Conservation (phyloP, 495 filamentous ascomycete species). For the Podospora sp. region DNA sequence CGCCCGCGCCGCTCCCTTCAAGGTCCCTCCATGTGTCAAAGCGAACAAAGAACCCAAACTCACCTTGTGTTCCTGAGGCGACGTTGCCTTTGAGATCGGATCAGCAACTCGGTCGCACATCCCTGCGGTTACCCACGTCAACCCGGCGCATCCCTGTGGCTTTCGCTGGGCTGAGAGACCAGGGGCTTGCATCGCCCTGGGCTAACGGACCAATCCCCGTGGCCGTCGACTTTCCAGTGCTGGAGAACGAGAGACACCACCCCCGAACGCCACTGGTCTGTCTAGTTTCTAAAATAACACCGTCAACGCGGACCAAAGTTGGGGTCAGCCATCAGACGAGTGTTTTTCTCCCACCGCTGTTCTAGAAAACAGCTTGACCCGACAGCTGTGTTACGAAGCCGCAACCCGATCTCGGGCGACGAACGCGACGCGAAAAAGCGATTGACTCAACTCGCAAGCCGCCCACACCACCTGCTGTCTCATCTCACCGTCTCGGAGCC, state of each 20-base stretch:
- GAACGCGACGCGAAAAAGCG: conserved; percentile 8
- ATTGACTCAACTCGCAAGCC: conserved; percentile 6
- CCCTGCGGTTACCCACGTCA: not conserved
- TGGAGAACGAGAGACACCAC: conserved; percentile 21
- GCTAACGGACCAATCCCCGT: conserved; percentile 24
- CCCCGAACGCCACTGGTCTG: conserved; percentile 23
- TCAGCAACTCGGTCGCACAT: conserved; percentile 7
- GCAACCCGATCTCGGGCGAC: not conserved
- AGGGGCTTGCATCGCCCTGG: conserved; percentile 24
- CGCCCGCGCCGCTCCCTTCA: not conserved
- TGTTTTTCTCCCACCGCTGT: conserved; percentile 7
- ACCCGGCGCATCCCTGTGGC: conserved; percentile 16
- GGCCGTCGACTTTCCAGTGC: conserved; percentile 20
- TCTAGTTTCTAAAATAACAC: conserved; percentile 28
- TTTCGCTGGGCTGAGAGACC: conserved; percentile 18
- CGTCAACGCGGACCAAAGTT: conserved; percentile 16
- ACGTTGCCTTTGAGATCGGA: conserved; percentile 15
- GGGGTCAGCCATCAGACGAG: not conserved
- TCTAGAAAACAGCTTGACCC: not conserved
- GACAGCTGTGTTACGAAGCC: not conserved
- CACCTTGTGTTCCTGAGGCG: not conserved
- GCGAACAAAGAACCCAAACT: not conserved
- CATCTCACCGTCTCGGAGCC: conserved; percentile 9
- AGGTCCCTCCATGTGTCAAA: not conserved
- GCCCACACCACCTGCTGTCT: not conserved